phyloP scores from a whole-genome alignment of 2,329 filamentous ascomycete genomes.

The Celoporthe dispersa region DNA sequence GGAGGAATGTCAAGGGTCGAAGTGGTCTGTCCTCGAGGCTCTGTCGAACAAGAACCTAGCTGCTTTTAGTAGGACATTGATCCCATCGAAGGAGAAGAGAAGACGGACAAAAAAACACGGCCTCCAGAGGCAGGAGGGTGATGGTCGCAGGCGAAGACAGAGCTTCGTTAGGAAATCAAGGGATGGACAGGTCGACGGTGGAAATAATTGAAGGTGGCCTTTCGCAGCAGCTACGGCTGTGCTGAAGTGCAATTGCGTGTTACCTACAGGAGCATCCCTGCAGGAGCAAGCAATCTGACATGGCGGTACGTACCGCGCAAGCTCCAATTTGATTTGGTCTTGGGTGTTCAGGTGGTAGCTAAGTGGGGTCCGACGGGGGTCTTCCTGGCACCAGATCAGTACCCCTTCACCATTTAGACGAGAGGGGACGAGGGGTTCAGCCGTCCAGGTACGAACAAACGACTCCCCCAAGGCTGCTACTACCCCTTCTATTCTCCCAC shows the following conservation, averaged over 20 bases:
- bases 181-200: constrained; percentile 21
- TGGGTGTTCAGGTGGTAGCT: background rate
- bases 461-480: background rate
- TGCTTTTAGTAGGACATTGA: constrained; percentile 21
- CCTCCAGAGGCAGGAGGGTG: constrained; percentile 15
- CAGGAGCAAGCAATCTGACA: constrained; percentile 12
- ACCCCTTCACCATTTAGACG: background rate
- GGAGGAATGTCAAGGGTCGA: constrained; percentile 11
- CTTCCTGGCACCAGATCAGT: background rate
- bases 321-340: background rate
- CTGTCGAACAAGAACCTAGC: constrained; percentile 21
- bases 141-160: constrained; percentile 23
- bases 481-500: background rate
- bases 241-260: constrained; percentile 9
- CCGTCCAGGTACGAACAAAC: background rate
- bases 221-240: constrained; percentile 18
- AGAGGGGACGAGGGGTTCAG: background rate
- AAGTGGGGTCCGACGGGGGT: background rate
- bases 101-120: background rate
- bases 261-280: constrained; percentile 7
- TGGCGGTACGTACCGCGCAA: constrained; percentile 3
- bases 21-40: constrained; percentile 19
- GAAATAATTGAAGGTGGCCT: constrained; percentile 29
- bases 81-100: constrained; percentile 8
- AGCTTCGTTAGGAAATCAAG: constrained; percentile 24